Evolutionary conservation across 2,329 filamentous ascomycete species (phyloP), one percentile per base, ranked within the genome.

Genomic region (Sporothrix curviconia): DNA sequence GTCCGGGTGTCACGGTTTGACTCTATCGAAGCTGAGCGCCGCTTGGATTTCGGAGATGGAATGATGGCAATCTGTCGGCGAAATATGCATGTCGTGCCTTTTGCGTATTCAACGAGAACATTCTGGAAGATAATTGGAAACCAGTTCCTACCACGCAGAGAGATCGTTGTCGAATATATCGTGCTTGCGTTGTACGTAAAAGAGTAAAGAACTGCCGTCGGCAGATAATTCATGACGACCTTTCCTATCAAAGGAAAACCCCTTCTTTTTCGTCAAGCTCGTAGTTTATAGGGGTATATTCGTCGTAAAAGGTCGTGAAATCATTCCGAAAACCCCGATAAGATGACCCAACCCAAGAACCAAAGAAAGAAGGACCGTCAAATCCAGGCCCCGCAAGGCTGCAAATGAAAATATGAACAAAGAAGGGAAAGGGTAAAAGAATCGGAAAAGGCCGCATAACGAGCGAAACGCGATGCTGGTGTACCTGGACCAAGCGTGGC

Each of bases 361-460:
- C 39, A 34, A 32, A 40, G 58, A 55, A 66, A 47, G 60, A 58
- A 34, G 61, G 51, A 17, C 42, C 32, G 11, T 17, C 15, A 43
- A 55, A 9, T 17, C 34, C 49, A 39, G 52, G 19, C 19, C 51
- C 22, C 32, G 17, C 40, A 37, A 43, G 52, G 22, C 32, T 44
- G 40, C 54, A 60, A 62, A 66, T 66, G 66, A 64, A 64, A 65
- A 66, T 55, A 53, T 55, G 36, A 61, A 58, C 60, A 59, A 59
- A 65, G 66, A 66, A 63, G 63, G 19, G 28, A 43, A 51, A 25
- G 19, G 25, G 49, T 40, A 14, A 43, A 24, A 11, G 64, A 66
- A 65, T 60, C n/a, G n/a, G 63, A 61, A 61, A 25, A 54, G 47
- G 55, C 43, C 46, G 47, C 51, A 14, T 47, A 46, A 22, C 17